phyloP scores from a whole-genome alignment of 768 basidiomycete species.

The Pulveroboletus sp. region DNA sequence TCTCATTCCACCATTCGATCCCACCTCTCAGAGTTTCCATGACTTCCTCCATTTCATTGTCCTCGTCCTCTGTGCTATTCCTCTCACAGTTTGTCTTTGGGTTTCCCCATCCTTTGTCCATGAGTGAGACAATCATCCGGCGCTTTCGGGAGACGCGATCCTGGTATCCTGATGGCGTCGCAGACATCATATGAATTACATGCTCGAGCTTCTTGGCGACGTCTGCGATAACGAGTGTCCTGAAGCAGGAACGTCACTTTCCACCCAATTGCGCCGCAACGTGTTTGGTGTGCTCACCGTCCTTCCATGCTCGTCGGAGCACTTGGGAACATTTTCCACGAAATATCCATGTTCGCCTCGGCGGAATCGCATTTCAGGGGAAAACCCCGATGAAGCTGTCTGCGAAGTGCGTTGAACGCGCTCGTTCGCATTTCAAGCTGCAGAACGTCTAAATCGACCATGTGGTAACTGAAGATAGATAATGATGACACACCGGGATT shows the following conservation, averaged over 20 bases:
- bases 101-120: background rate
- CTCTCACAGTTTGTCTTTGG: too few species aligned
- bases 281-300: constrained; percentile 20
- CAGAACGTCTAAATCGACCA: too few species aligned
- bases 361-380: background rate
- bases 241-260: constrained; percentile 20
- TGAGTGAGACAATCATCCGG: constrained; percentile 35
- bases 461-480: too few species aligned
- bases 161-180: constrained; percentile 49
- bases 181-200: constrained; percentile 43
- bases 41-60: constrained; percentile 12
- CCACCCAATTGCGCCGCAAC: too few species aligned
- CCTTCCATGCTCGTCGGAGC: constrained; percentile 14
- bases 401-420: constrained; percentile 39
- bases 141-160: constrained; percentile 32
- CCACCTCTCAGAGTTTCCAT: constrained; percentile 6
- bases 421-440: constrained; percentile 37
- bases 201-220: constrained; percentile 49
- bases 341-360: background rate
- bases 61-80: background rate
- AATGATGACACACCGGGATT: constrained; percentile 32
- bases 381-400: constrained; percentile 31
- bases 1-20: constrained; percentile 6
- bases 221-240: constrained; percentile 39
- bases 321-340: constrained; percentile 27